A percentile compares a stretch with the other conserved stretches of the same genome.
Evolutionary conservation across 2,329 filamentous ascomycete genomes (phyloP).

Genomic region (Claviceps sp.): DNA sequence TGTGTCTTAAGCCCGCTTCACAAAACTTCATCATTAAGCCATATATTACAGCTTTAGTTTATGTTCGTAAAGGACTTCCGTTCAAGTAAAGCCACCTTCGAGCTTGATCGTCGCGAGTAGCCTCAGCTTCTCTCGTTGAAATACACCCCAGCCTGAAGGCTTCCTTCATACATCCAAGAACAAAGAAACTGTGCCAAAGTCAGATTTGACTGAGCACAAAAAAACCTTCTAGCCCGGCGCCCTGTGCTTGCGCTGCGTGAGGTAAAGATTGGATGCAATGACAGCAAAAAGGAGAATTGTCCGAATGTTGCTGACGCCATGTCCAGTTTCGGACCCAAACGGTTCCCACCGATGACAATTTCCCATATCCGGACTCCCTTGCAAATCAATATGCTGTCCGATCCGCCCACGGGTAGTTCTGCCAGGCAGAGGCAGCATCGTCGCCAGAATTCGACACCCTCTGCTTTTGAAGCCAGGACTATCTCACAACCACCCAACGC

Average conservation of each 20-base stretch:
- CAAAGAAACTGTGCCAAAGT: conserved; percentile 18
- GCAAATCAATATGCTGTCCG: conserved; percentile 65
- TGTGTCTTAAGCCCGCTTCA: conserved; percentile 12
- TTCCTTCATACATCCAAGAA: conserved; percentile 8
- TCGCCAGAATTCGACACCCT: conserved; percentile 77
- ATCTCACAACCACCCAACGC: conserved; percentile 49
- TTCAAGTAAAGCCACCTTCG: conserved; percentile 6
- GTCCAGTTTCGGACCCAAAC: conserved; percentile 28
- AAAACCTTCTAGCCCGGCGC: conserved; percentile 51
- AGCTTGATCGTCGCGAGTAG: conserved; percentile 8
- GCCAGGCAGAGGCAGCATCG: conserved; percentile 47
- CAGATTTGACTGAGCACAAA: conserved; percentile 36
- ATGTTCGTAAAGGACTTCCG: neutral
- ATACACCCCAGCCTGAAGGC: conserved; percentile 19
- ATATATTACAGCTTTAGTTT: conserved; percentile 1
- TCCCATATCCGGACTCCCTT: conserved; percentile 51
- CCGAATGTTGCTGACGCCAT: conserved; percentile 3
- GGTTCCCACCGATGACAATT: conserved; percentile 41
- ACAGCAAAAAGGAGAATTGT: neutral
- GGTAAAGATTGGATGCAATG: conserved; percentile 32
- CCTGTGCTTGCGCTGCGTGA: conserved; percentile 75
- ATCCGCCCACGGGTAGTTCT: conserved; percentile 58
- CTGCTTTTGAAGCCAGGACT: conserved; percentile 62
- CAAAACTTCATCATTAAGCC: conserved; percentile 8
- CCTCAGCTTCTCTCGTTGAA: conserved; percentile 10